These are phyloP conservation scores for Candida parachauliodes DNA, from an alignment of 805 yeast species.

Conservation along the genomic window DNA sequence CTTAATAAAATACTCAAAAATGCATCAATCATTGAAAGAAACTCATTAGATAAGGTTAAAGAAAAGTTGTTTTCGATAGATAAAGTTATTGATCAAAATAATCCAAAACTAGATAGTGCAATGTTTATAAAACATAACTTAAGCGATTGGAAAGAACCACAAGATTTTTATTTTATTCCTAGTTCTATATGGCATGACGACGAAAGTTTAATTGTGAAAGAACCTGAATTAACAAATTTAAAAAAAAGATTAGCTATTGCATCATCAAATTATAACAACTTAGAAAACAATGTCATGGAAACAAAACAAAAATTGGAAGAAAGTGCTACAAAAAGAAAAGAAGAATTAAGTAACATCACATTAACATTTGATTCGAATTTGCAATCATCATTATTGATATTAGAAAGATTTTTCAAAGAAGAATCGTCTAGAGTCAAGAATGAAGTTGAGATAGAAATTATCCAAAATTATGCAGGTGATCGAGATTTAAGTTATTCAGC, in stretches of 20 bases:
- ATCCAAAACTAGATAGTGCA: constrained; percentile 71
- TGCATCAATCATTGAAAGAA: constrained; percentile 59
- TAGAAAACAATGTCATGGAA: constrained; percentile 41
- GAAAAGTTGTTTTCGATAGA: constrained; percentile 51
- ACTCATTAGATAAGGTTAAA: constrained; percentile 42
- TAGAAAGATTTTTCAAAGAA: constrained; percentile 63
- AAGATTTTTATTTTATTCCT: constrained; percentile 80
- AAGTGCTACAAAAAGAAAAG: constrained; percentile 31
- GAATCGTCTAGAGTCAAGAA: constrained; percentile 72
- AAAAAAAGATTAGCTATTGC: constrained; percentile 47
- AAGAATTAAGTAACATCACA: constrained; percentile 36
- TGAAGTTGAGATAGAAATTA: constrained; percentile 88
- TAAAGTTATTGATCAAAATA: constrained; percentile 61
- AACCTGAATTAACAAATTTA: constrained; percentile 54
- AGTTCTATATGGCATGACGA: constrained; percentile 97
- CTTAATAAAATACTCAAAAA: constrained; percentile 64
- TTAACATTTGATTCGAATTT: constrained; percentile 53
- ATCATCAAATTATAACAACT: constrained; percentile 33
- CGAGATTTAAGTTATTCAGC: constrained; percentile 61
- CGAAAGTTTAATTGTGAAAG: constrained; percentile 60
- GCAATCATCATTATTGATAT: constrained; percentile 45
- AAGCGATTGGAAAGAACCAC: constrained; percentile 76
- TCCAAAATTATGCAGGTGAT: constrained; percentile 79
- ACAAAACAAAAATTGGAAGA: constrained; percentile 51
- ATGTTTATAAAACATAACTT: constrained; percentile 91